phyloP scores from a whole-genome alignment of 1,284 basidiomycete species.

The Leccinum solheimii region DNA sequence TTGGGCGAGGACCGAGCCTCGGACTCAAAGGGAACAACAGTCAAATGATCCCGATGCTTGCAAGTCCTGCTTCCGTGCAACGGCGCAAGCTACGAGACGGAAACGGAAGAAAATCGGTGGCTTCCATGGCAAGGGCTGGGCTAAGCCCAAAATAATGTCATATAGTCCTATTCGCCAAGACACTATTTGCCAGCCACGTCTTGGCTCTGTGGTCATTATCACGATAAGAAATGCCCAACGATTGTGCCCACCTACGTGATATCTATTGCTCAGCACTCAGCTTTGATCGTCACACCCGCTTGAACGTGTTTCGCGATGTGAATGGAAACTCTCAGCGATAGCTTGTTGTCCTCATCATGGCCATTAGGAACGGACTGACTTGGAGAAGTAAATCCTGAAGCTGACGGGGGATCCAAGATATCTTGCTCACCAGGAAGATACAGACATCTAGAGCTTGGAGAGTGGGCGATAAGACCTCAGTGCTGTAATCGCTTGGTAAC shows the following conservation, averaged over 20 bases:
- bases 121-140: neutral
- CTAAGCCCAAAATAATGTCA: neutral
- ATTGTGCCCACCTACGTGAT: too few species aligned
- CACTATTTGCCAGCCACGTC: neutral
- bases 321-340: too few species aligned
- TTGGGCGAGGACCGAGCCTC: too few species aligned
- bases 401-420: neutral
- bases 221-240: too few species aligned
- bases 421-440: neutral
- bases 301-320: too few species aligned
- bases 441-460: neutral
- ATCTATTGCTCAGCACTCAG: neutral
- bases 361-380: too few species aligned
- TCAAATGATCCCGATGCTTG: neutral
- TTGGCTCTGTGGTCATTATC: neutral
- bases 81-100: neutral
- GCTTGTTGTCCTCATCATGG: neutral
- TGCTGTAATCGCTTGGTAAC: neutral
- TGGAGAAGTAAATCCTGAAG: neutral
- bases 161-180: neutral
- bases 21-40: too few species aligned
- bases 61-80: neutral
- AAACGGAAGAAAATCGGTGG: neutral
- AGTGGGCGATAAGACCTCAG: neutral
- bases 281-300: too few species aligned